Base-by-base conservation (phyloP, 2,329 filamentous ascomycete genomes). In the Nigrospora osmanthi region DNA sequence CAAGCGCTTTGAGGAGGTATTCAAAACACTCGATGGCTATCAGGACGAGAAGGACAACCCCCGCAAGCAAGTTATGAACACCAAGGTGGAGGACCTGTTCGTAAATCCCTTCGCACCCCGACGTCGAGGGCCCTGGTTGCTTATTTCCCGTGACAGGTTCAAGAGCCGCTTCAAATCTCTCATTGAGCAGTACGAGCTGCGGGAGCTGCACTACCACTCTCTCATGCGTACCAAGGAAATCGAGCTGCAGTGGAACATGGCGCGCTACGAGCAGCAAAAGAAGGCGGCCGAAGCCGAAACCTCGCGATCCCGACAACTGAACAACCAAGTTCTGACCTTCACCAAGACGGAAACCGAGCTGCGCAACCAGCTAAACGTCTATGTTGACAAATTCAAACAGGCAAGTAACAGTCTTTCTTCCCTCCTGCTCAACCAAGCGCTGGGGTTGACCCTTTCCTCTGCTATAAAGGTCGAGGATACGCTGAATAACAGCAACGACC, bases 351-450 rank as follows among this genome's bases (percentile, higher is more conserved):
- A 98, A 68, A 85, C 87, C 14, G 91, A 97, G 66, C 76, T 98
- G 45, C 76, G 93, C 48, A 94, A 88, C 57, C 93, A 98, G 67
- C 81, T 98, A 57, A 97, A 96, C 64, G 91, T 96, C 56, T 98
- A 98, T 58, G 91, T 96, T 23, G 93, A 98, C 63, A 98, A 97
- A 70, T 97, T 97, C 70, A 97, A 97, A 73, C 93, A 98, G 87
- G 91, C 95, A 80, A 66, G 78, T 65, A 45, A 49, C 50, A 54
- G 52, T 47, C 53, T 47, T 51, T 49, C 49, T 47, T 55, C 51
- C 49, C 41, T 55, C 53, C 52, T 53, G 42, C 52, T 50, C 31
- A 38, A 50, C 55, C 38, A 43, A 44, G 44, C 44, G 38, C 48
- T 43, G 42, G 42, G 40, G 44, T 48, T 50, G 42, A 48, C 48